Conservation (phyloP, 2,329 filamentous ascomycete genomes). For the Aspergillus udagawae region DNA sequence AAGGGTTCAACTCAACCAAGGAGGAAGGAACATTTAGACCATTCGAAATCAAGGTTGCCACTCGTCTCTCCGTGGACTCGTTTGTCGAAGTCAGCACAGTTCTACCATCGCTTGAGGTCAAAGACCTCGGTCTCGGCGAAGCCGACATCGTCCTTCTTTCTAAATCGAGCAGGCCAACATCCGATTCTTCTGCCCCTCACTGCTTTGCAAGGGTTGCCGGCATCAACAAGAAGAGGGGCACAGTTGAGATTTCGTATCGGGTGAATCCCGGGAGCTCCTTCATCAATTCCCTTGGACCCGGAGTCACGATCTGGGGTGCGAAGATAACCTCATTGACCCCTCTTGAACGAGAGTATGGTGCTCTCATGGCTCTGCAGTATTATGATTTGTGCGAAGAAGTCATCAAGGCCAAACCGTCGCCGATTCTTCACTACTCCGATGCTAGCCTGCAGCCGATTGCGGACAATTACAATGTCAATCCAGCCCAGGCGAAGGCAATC, state of each 20-base stretch:
- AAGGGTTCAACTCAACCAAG: conserved; percentile 83
- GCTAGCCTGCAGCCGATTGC: conserved; percentile 66
- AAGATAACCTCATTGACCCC: conserved; percentile 93
- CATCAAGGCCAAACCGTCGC: conserved; percentile 81
- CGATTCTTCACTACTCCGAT: conserved; percentile 75
- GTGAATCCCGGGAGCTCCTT: conserved; percentile 65
- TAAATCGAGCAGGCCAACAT: conserved; percentile 65
- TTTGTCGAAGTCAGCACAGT: conserved; percentile 88
- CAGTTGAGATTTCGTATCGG: conserved; percentile 80
- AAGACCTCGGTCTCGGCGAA: conserved; percentile 70
- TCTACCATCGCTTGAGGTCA: conserved; percentile 66
- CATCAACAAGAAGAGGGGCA: conserved; percentile 74
- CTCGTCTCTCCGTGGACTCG: conserved; percentile 83
- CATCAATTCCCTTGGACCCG: conserved; percentile 63
- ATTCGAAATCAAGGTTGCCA: conserved; percentile 84
- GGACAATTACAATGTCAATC: conserved; percentile 77
- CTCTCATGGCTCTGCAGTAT: conserved; percentile 84
- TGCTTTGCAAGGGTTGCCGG: conserved; percentile 82
- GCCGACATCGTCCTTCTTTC: conserved; percentile 89
- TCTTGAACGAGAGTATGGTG: conserved; percentile 91
- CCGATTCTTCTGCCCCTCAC: conserved; percentile 63
- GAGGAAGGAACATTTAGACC: conserved; percentile 77
- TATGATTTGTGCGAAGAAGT: conserved; percentile 96
- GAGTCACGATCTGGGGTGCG: conserved; percentile 65
- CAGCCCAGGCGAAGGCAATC: conserved; percentile 85